phyloP scores from a whole-genome alignment of 257 asterid species.

The Nicotiana otophora region DNA sequence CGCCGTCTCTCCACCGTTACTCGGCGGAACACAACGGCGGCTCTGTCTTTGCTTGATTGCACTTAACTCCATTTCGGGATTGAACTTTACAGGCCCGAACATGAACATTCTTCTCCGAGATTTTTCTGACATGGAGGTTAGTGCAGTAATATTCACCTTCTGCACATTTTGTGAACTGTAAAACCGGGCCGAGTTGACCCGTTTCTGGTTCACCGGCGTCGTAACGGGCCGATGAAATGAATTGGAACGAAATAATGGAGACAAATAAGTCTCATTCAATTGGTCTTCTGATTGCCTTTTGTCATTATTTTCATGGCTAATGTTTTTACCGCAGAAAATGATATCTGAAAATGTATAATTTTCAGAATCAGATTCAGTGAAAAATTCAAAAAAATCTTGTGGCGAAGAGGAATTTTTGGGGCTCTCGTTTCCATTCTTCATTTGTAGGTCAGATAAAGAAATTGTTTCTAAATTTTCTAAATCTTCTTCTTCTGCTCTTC shows the following conservation, averaged over 20 bases:
- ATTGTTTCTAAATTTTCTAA: neutral
- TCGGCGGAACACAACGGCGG: constrained; percentile 8
- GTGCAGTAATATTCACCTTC: constrained; percentile 48
- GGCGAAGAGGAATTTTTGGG: neutral
- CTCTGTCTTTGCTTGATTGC: constrained; percentile 55
- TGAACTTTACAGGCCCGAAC: constrained; percentile 73
- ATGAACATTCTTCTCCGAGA: constrained; percentile 63
- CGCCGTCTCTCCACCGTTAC: constrained; percentile 7
- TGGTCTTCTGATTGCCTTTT: neutral
- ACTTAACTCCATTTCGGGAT: constrained; percentile 72
- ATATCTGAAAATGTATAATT: neutral
- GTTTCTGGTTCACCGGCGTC: neutral
- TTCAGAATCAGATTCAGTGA: neutral
- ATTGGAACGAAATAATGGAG: neutral
- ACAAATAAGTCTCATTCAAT: neutral
- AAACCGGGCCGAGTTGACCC: neutral
- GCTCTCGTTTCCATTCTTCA: neutral
- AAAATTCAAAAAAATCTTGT: neutral
- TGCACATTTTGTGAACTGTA: neutral
- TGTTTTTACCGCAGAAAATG: neutral
- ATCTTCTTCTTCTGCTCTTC: neutral
- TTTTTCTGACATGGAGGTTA: constrained; percentile 67
- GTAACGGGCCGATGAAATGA: neutral
- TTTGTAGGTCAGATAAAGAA: neutral
- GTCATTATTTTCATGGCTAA: neutral